phyloP scores from a whole-genome alignment of 2,329 filamentous ascomycete genomes.

The Penicillium sp. region DNA sequence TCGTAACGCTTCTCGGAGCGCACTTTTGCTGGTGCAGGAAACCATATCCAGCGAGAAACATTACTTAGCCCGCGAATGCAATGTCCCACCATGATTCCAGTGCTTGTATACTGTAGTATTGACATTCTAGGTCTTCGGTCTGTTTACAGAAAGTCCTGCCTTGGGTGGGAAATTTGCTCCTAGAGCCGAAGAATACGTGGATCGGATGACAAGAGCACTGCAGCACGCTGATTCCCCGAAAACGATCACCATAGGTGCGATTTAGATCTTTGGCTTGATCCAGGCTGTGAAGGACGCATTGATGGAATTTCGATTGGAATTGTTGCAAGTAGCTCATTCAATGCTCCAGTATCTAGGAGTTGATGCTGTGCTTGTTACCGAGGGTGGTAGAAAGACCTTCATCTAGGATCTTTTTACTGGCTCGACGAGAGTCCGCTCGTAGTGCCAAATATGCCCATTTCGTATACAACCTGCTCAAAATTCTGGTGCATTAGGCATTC shows the following conservation, averaged over 20 bases:
- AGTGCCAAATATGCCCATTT: slow-evolving; percentile 18
- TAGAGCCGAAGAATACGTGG: slow-evolving; percentile 27
- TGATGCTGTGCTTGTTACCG: neutral
- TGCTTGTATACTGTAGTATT: slow-evolving; percentile 31
- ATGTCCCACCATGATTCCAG: slow-evolving; percentile 31
- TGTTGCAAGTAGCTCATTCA: slow-evolving; percentile 27
- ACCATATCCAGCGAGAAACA: slow-evolving; percentile 29
- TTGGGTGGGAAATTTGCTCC: slow-evolving; percentile 1
- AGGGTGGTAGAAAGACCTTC: neutral
- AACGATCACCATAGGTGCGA: slow-evolving; percentile 16
- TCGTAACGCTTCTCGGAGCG: slow-evolving; percentile 30
- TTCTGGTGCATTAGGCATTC: no score
- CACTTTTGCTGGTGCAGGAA: slow-evolving; percentile 31
- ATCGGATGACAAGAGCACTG: slow-evolving; percentile 24
- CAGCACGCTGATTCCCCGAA: neutral
- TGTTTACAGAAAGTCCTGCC: slow-evolving; percentile 15
- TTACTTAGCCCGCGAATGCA: slow-evolving; percentile 29
- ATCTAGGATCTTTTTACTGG: neutral
- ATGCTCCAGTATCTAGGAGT: neutral
- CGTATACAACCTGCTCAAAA: no score
- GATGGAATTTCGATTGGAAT: slow-evolving; percentile 32
- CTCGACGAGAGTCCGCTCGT: slow-evolving; percentile 23
- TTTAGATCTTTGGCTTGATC: slow-evolving; percentile 26
- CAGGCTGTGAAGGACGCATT: slow-evolving; percentile 27
- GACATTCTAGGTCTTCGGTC: slow-evolving; percentile 33